Evolutionary conservation across 2,329 filamentous ascomycete species (phyloP), one percentile per base, ranked within the genome.

Genomic region (Trichoderma breve): DNA sequence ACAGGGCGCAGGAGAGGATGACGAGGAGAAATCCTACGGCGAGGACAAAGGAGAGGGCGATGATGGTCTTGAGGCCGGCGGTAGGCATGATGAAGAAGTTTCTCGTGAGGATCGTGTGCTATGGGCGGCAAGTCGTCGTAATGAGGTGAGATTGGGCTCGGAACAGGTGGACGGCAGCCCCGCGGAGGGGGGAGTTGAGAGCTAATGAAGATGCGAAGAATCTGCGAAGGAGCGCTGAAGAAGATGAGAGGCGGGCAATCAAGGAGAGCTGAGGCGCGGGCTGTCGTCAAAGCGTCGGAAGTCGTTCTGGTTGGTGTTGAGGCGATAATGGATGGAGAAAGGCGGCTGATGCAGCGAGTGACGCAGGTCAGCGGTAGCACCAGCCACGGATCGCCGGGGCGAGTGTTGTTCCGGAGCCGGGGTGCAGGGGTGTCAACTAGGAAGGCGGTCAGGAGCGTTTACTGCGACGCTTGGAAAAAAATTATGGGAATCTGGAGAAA

Each of bases 11-110:
- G 74, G 95, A 98, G 78, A 99, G 93, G 83, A 99, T 99, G 77
- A 98, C 96, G 77, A 99, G 94, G 78, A 99, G 93, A 86, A 99
- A 99, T 78, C 96, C 96, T 79, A 99, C 96, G 77, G 96, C 96
- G 76, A 99, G 94, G 81, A 99, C 96, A 85, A 99, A 99, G 81
- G 96, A 98, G 77, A 99, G 93, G 75, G 93, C 94, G 83, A 99
- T 99, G 84, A 99, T 99, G 77, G 96, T 99, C 86, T 98, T 98
- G 80, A 99, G 91, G 81, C 96, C 96, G 78, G 96, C 94, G 86
- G 93, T 89, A 85, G 87, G 82, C 88, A 90, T 89, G 75, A 78
- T 86, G 84, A 79, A 43, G 32, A 12, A 18, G 18, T 26, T 26
- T 47, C 14, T 1, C 61, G 58, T 57, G 24, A 26, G 28, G 43